Evolutionary conservation across 805 yeast genomes (phyloP), one percentile per base, ranked within the genome.

Genomic region (Kregervanrija fluxuum): DNA sequence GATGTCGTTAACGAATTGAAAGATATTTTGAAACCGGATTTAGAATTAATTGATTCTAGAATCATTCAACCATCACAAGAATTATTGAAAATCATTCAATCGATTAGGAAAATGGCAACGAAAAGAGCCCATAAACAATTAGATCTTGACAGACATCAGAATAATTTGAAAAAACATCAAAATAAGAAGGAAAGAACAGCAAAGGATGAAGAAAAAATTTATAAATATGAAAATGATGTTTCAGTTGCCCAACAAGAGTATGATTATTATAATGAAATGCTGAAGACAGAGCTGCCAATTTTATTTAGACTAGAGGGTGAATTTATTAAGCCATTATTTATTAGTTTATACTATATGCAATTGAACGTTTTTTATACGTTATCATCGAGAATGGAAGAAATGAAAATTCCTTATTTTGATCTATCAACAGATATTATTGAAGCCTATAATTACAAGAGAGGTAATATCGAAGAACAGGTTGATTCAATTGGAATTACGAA

Each of bases 331-430:
- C 99, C 99, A 14, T 71, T 93, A 56, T 93, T 93, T 68, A 93
- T 91, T 56, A 83, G 95, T 44, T 82, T 93, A 65, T 93, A 93
- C 68, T 93, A 80, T 73, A 93, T 93, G 98, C 99, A 93, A 70
- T 77, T 93, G 71, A 93, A 93, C 70, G 88, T 93, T 46, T 93
- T 90, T 66, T 93, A 93, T 74, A 89, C 96, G 1, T 71, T 93
- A 50, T 90, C 86, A 70, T 83, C 76, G 60, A 78, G 85, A 56
- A 86, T 91, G 87, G 96, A 91, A 67, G 95, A 87, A 61, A 81
- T 91, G 85, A 89, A 93, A 69, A 93, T 93, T 53, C 96, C 97
- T 12, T 93, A 93, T 68, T 93, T 93, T 66, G 95, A 93, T 62
- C 71, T 93, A 60, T 71, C 78, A 41, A 74, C 85, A 38, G 98